Evolutionary conservation across 2,329 filamentous ascomycete species (phyloP).

Genomic region (Cercospora citrullina): DNA sequence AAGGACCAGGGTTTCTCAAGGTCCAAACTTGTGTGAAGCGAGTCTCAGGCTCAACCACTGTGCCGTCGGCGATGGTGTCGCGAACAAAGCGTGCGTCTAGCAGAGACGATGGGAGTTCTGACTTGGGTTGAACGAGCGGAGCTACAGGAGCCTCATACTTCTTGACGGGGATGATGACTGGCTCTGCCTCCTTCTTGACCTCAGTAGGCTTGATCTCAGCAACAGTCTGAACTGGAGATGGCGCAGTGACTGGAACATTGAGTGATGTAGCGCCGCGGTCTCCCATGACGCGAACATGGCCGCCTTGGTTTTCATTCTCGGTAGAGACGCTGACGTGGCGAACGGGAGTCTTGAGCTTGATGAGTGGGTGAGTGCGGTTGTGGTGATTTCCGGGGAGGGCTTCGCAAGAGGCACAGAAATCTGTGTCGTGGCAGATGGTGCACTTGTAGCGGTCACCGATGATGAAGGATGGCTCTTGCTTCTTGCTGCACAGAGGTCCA

Average conservation of each 20-base stretch:
- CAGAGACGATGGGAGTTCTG: slow-evolving; percentile 33
- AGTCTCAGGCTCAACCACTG: slow-evolving; percentile 66
- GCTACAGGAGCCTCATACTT: slow-evolving; percentile 31
- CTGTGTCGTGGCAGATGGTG: slow-evolving; percentile 88
- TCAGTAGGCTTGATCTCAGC: slow-evolving; percentile 66
- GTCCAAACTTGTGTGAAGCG: slow-evolving; percentile 91
- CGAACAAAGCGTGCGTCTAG: slow-evolving; percentile 70
- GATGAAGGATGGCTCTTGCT: slow-evolving; percentile 62
- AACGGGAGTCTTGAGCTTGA: slow-evolving; percentile 95
- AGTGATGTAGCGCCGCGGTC: slow-evolving; percentile 51
- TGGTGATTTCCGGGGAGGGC: slow-evolving; percentile 80
- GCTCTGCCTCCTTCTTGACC: slow-evolving; percentile 31
- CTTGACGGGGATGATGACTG: slow-evolving; percentile 28
- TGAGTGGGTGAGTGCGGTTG: slow-evolving; percentile 93
- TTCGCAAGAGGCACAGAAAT: slow-evolving; percentile 95
- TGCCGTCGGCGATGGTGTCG: slow-evolving; percentile 79
- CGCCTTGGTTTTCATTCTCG: slow-evolving; percentile 71
- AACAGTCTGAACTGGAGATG: slow-evolving; percentile 69
- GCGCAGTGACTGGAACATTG: slow-evolving; percentile 47
- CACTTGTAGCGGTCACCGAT: slow-evolving; percentile 93
- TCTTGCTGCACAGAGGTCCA: slow-evolving; percentile 76
- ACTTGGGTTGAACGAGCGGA: slow-evolving; percentile 25
- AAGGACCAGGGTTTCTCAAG: slow-evolving; percentile 77
- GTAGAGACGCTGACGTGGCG: slow-evolving; percentile 86
- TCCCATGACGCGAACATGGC: slow-evolving; percentile 70